Percentiles rank a stretch among this genome's conserved stretches.
Conservation (phyloP, 306 rosid genomes). For the Ochetophila trinervis region DNA sequence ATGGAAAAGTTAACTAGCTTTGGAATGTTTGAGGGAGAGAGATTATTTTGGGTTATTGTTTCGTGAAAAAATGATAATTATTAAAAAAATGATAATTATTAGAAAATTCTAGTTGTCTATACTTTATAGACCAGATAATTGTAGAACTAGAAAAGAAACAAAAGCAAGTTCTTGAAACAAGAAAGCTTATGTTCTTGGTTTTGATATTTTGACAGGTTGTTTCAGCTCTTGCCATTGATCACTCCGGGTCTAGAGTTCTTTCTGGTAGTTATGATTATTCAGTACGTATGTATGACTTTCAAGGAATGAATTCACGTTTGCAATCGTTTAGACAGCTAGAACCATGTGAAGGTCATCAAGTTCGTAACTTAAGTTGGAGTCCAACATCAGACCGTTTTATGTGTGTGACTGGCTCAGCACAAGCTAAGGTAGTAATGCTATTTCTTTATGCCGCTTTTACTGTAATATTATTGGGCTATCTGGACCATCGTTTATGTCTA, state of each 20-base stretch:
- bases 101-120: background rate
- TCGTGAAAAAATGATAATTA: background rate
- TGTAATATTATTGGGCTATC: slow-evolving; percentile 1
- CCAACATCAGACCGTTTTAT: slow-evolving; percentile 83
- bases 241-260: slow-evolving; percentile 86
- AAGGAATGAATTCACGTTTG: slow-evolving; percentile 91
- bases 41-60: background rate
- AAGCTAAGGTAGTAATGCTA: slow-evolving; percentile 65
- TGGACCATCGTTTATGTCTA: background rate
- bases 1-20: background rate
- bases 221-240: slow-evolving; percentile 89
- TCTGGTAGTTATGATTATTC: slow-evolving; percentile 92
- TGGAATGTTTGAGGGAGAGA: background rate
- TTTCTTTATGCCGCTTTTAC: slow-evolving; percentile 6
- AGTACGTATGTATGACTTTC: slow-evolving; percentile 86
- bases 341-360: slow-evolving; percentile 95
- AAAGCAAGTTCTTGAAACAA: background rate
- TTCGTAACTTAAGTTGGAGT: slow-evolving; percentile 92
- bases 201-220: slow-evolving; percentile 59
- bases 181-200: background rate
- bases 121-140: background rate
- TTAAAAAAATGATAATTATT: background rate
- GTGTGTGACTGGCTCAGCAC: slow-evolving; percentile 95
- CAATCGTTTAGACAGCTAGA: slow-evolving; percentile 88
- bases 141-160: background rate